Percentiles rank a stretch among this genome's conserved stretches.
Evolutionary conservation across 2,329 filamentous ascomycete genomes (phyloP).

Genomic region (Fusarium secorum): DNA sequence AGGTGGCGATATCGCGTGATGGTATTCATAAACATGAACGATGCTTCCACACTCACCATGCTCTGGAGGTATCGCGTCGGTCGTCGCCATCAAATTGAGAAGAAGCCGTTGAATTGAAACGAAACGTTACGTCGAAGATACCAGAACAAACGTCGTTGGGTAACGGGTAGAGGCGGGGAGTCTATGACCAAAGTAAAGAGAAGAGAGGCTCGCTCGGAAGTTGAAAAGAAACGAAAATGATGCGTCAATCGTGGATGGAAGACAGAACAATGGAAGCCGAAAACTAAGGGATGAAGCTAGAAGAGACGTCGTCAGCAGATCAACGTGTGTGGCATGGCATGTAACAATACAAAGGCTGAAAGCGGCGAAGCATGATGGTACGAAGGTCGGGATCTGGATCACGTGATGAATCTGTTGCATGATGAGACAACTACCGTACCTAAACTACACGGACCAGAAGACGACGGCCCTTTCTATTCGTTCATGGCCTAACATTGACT

Average conservation of each 20-base stretch:
- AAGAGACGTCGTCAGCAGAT: constrained; percentile 31
- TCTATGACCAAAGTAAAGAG: constrained; percentile 18
- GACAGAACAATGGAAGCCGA: constrained; percentile 23
- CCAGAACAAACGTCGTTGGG: constrained; percentile 30
- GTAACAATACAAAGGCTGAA: constrained; percentile 23
- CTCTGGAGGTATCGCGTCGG: constrained; percentile 38
- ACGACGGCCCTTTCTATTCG: neutral
- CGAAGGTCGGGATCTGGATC: constrained; percentile 10
- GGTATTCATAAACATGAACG: neutral
- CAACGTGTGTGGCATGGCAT: constrained; percentile 19
- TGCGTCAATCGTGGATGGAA: constrained; percentile 14
- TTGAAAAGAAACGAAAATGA: neutral
- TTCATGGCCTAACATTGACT: neutral
- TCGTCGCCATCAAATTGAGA: constrained; percentile 40
- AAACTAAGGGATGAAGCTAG: constrained; percentile 32
- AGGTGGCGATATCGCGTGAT: constrained; percentile 12
- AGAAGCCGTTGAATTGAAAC: neutral
- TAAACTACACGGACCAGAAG: neutral
- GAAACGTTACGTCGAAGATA: constrained; percentile 21
- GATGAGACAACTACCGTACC: constrained; percentile 9
- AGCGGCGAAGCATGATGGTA: constrained; percentile 33
- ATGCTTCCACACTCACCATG: constrained; percentile 29
- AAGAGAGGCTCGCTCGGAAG: constrained; percentile 8
- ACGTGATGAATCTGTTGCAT: constrained; percentile 22
- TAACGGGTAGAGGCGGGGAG: constrained; percentile 28